Conservation (phyloP, 371 early-diverging fungal species). For the Haplosporangium sp. region DNA sequence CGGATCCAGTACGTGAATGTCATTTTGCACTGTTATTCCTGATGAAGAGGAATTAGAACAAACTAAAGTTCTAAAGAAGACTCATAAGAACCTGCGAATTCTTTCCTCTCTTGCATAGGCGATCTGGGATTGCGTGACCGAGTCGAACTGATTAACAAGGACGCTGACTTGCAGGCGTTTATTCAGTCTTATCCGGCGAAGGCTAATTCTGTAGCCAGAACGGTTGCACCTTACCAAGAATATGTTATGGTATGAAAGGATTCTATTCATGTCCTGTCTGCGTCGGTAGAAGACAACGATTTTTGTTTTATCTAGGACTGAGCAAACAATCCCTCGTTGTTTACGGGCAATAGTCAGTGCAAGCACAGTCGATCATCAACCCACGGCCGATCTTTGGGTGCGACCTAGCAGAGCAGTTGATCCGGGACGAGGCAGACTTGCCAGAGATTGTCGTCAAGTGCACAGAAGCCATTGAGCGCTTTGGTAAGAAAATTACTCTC, state of each 20-base stretch:
- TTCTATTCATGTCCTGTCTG: neutral
- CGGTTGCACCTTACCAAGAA: conserved; percentile 68
- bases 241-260: conserved; percentile 61
- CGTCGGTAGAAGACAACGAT: too few relatives aligned
- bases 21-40: neutral
- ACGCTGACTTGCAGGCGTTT: conserved; percentile 57
- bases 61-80: conserved; percentile 17
- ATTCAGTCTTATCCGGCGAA: conserved; percentile 49
- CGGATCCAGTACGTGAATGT: conserved; percentile 43
- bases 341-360: conserved; percentile 59
- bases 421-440: conserved; percentile 73
- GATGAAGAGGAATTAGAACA: too few relatives aligned
- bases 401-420: conserved; percentile 66
- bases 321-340: neutral
- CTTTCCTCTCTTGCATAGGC: neutral
- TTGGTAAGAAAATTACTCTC: conserved; percentile 40
- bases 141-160: conserved; percentile 69
- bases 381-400: conserved; percentile 78
- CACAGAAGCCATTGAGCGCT: conserved; percentile 78
- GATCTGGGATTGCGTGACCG: conserved; percentile 64
- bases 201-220: conserved; percentile 44
- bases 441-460: conserved; percentile 82
- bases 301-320: neutral
- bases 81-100: conserved; percentile 25
- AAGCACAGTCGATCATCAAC: conserved; percentile 67